Percentiles rank a stretch among this genome's conserved stretches.
phyloP scores from a whole-genome alignment of 805 yeast species.

The Suhomyces canberraensis region DNA sequence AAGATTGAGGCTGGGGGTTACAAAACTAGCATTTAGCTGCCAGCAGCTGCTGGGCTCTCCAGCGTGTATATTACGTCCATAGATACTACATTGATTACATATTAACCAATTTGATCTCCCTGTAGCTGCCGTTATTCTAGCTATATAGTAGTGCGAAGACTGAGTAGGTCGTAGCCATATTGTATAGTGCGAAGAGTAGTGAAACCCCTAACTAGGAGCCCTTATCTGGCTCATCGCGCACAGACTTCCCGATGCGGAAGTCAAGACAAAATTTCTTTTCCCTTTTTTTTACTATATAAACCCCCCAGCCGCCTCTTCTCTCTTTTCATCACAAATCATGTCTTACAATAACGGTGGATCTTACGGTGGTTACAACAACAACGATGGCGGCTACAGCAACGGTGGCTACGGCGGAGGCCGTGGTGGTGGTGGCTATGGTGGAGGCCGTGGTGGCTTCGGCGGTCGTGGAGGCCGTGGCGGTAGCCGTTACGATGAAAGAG shows the following conservation, averaged over 20 bases:
- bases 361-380: conserved; percentile 23
- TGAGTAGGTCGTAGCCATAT: too few species aligned
- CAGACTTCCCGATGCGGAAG: conserved; percentile 7
- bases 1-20: conserved; percentile 58
- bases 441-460: conserved; percentile 31
- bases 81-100: too few species aligned
- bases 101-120: too few species aligned
- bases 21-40: conserved; percentile 24
- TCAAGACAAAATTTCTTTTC: conserved; percentile 2
- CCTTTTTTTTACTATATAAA: not conserved
- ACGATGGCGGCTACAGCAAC: conserved; percentile 37
- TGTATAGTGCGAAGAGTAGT: too few species aligned
- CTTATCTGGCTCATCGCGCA: conserved; percentile 2
- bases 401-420: conserved; percentile 31
- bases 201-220: too few species aligned
- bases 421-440: conserved; percentile 34
- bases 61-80: not conserved
- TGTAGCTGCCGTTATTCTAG: too few species aligned
- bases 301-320: not conserved
- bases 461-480: conserved; percentile 38
- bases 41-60: not conserved
- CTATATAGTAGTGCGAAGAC: too few species aligned
- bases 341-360: conserved; percentile 33
- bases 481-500: conserved; percentile 39
- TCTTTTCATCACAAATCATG: conserved; percentile 22